Evolutionary conservation across 164 flowering plant species (phyloP), one percentile per base, ranked within the genome.

Genomic region (Chimonanthus salicifolius): DNA sequence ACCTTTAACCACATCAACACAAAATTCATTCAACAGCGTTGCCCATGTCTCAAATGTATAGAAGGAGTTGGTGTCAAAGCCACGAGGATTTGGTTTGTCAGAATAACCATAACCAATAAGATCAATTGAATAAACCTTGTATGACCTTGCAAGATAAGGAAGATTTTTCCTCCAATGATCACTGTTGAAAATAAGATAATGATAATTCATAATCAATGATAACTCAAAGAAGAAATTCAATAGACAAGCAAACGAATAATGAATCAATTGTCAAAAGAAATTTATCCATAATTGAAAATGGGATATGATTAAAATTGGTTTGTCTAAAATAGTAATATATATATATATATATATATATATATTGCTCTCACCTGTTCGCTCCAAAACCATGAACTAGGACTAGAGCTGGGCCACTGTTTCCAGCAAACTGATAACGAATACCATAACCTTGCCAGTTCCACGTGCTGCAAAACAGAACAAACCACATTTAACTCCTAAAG

Each of bases 1-100:
- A 71, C 89, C 94, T 82, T 89, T 85, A 62, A 94, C 88, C 69
- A 94, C 90, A 49, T 91, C 88, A 68, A 9, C 50, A 76, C 97
- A 91, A 74, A 92, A 94, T 15, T 94, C 95, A 82, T 90, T 92
- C 67, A 94, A 72, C 76, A 90, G 98, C 58, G 81, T 50, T 18
- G 82, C 97, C 98, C 98, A 94, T 75, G 98, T 94, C 79, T 94
- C 97, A 78, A 94, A 94, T 46, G 97, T 90, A 75, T 94, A 94
- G 67, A 91, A 91, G 47, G 80, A 65, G n/a, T 76, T 71, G 60
- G n/a, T 81, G 73, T 79, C 86, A 80, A 94, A 85, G n/a, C 85
- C 85, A 71, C 85, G 83, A 68, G 97, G 97, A 81, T 91, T 88
- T 68, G 98, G 98, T 79, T 94, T 94, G 85, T 88, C 95, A 3